Conservation (phyloP, 192 early-diverging fungal species). For the Rhizophagus sp. region DNA sequence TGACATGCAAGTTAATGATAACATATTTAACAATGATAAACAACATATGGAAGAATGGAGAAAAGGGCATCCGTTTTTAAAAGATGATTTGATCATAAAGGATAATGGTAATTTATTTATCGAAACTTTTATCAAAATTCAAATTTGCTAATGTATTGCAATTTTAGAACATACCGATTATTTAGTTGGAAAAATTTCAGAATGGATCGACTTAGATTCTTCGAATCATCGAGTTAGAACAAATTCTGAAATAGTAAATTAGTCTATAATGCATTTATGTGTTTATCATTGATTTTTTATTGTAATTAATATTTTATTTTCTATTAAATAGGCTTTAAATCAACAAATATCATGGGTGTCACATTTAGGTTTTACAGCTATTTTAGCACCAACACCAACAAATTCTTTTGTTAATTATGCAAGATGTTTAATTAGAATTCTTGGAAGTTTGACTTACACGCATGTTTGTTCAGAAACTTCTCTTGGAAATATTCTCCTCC, state of each 20-base stretch:
- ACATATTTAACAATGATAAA: conserved; percentile 5
- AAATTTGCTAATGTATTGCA: conserved; percentile 2
- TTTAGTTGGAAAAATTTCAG: conserved; percentile 50
- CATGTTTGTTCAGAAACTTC: conserved; percentile 31
- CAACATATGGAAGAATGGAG: conserved; percentile 38
- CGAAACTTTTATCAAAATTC: not conserved
- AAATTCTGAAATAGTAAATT: conserved; percentile 58
- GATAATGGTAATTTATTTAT: conserved; percentile 34
- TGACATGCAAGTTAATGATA: not conserved
- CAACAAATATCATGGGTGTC: conserved; percentile 70
- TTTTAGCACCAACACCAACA: conserved; percentile 54
- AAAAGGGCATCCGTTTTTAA: conserved; percentile 36
- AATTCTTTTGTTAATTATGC: conserved; percentile 56
- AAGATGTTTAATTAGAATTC: conserved; percentile 33
- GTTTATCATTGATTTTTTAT: conserved; percentile 1
- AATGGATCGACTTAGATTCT: conserved; percentile 61
- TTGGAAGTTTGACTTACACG: not conserved
- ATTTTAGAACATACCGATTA: conserved; percentile 36
- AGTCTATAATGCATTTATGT: not conserved
- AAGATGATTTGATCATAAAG: conserved; percentile 42
- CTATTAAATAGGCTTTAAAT: conserved; percentile 42
- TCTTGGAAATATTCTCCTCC: conserved; percentile 28
- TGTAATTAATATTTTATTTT: not conserved
- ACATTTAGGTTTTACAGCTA: conserved; percentile 64
- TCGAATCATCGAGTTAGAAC: conserved; percentile 42